Conservation (phyloP, 257 asterid species). For the Haberlea rhodopensis region DNA sequence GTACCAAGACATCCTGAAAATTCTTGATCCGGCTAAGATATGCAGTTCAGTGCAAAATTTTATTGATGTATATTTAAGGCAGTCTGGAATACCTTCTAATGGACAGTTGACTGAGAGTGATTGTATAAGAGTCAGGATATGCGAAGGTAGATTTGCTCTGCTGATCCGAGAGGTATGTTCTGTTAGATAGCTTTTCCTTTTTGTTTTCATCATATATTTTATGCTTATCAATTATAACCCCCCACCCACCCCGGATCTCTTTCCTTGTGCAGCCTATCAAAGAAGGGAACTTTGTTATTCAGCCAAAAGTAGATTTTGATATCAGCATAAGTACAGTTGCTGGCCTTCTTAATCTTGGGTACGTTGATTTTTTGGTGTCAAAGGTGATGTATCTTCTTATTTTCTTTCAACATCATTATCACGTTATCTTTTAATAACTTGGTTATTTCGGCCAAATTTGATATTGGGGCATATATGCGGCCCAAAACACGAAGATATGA, state of each 20-base stretch:
- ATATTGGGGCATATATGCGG: too few species aligned
- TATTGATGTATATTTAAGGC: slow-evolving; percentile 73
- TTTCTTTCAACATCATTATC: slow-evolving; percentile 9
- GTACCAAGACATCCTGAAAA: slow-evolving; percentile 79
- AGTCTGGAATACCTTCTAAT: slow-evolving; percentile 73
- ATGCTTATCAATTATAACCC: slow-evolving; percentile 14
- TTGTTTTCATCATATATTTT: slow-evolving; percentile 17
- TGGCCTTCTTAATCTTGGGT: slow-evolving; percentile 98
- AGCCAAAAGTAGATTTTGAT: slow-evolving; percentile 99
- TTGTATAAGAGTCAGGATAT: slow-evolving; percentile 89
- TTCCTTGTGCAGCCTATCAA: slow-evolving; percentile 70
- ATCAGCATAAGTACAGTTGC: slow-evolving; percentile 98
- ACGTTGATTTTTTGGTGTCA: slow-evolving; percentile 33
- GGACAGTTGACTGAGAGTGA: slow-evolving; percentile 88
- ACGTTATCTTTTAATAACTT: not conserved
- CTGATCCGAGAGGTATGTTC: slow-evolving; percentile 88
- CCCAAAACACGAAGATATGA: too few species aligned
- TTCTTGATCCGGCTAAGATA: slow-evolving; percentile 87
- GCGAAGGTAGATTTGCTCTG: slow-evolving; percentile 95
- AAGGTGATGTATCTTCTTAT: slow-evolving; percentile 12
- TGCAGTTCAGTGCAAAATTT: slow-evolving; percentile 96
- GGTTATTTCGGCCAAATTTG: not conserved
- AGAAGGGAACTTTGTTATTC: slow-evolving; percentile 91
- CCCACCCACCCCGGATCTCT: slow-evolving; percentile 11
- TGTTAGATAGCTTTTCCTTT: slow-evolving; percentile 20